These are phyloP conservation scores for Fraxinus albicans DNA, from an alignment of 305 asterid species.

Conservation along the genomic window DNA sequence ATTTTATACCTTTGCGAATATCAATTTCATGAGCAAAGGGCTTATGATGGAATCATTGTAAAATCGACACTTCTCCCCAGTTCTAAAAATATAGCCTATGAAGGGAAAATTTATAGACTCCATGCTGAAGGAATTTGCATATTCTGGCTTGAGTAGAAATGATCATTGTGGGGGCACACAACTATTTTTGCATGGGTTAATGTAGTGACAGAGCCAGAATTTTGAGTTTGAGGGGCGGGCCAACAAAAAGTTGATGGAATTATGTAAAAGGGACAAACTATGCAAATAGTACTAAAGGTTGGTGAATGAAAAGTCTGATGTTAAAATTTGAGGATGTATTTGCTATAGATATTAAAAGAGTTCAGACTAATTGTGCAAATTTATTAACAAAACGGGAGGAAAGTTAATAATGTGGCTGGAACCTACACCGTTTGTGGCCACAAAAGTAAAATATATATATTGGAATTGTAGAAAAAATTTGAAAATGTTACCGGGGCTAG, in stretches of 20 bases:
- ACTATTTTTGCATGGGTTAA: neutral
- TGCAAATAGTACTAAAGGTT: neutral
- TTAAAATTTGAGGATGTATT: neutral
- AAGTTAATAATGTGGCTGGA: neutral
- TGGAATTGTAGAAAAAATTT: neutral
- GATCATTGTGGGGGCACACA: neutral
- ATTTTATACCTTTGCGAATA: neutral
- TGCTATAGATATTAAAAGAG: neutral
- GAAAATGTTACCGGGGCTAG: neutral
- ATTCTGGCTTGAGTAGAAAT: neutral
- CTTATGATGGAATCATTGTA: neutral
- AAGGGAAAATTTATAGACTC: neutral
- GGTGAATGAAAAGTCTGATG: neutral
- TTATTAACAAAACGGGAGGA: neutral
- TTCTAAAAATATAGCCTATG: neutral
- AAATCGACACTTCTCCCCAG: neutral
- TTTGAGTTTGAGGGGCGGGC: neutral
- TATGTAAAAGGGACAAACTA: neutral
- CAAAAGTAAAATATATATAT: neutral
- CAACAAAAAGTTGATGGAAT: neutral
- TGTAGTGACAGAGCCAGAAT: neutral
- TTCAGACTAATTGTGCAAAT: neutral
- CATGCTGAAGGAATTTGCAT: neutral
- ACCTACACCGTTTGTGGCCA: neutral
- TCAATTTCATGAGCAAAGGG: constrained; percentile 5